These are phyloP conservation scores for Tremellales sp. DNA, from an alignment of 1,284 basidiomycete genomes.

Conservation along the genomic window DNA sequence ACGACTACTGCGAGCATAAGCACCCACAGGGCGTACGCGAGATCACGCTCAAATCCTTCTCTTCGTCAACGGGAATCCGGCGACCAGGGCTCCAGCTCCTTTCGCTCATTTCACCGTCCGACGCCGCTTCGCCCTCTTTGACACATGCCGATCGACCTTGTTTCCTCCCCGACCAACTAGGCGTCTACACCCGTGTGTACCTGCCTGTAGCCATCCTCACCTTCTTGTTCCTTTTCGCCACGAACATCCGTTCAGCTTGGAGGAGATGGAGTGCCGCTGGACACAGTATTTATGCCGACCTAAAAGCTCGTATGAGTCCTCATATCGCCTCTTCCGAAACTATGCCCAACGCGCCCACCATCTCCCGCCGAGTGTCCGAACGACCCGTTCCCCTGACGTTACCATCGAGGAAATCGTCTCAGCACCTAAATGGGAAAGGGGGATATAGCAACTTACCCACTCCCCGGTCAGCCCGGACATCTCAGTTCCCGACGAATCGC, in stretches of 20 bases:
- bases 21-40: conserved; percentile 59
- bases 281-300: conserved; percentile 7
- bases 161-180: conserved; percentile 63
- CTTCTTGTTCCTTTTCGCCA: conserved; percentile 41
- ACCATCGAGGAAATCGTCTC: conserved; percentile 36
- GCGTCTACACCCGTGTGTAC: conserved; percentile 61
- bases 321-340: conserved; percentile 8
- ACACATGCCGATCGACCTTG: conserved; percentile 58
- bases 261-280: conserved; percentile 16
- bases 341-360: conserved; percentile 4
- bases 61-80: conserved; percentile 70
- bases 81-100: conserved; percentile 81
- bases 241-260: conserved; percentile 40
- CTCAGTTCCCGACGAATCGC: neutral
- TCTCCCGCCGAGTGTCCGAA: conserved; percentile 17
- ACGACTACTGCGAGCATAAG: conserved; percentile 76
- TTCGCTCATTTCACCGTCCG: conserved; percentile 57
- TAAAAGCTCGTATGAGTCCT: conserved; percentile 20
- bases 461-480: conserved; percentile 6
- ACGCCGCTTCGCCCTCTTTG: conserved; percentile 31
- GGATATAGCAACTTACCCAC: neutral
- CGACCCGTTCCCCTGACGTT: conserved; percentile 31
- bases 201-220: conserved; percentile 54
- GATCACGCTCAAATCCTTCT: conserved; percentile 78
- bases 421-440: conserved; percentile 21